Evolutionary conservation across 345 rosid genomes (phyloP), one percentile per base, ranked within the genome.

Genomic region (Pseudoturritis turrita): DNA sequence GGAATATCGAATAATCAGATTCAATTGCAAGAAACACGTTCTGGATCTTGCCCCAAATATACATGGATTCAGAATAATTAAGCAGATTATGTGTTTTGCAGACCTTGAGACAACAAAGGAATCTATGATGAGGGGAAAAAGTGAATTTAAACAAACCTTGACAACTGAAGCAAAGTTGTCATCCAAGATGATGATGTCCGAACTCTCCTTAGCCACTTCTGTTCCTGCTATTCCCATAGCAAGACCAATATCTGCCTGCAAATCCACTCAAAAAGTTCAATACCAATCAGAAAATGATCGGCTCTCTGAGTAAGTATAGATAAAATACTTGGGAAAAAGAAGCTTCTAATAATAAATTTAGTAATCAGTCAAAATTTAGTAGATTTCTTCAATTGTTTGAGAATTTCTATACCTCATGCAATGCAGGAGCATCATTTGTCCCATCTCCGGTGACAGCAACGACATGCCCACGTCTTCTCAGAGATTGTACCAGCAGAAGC

Each of bases 221-320:
- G 99, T 95, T 69, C 99, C 99, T 72, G 85, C 87, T 71, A 95
- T 95, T 69, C 99, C 99, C 99, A 95, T 95, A 28, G 99, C 89
- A 73, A 95, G 96, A 72, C 99, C 99, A 71, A 95, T 88, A 79
- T 95, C 98, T 7, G 99, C 99, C 99, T 95, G 87, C 10, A 66
- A 70, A 58, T 65, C 54, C 74, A 62, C 26, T 45, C 73, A 49
- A 49, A 51, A 35, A 25, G 6, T 37, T 21, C 23, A 47, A 45
- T 56, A 29, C 22, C 57, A 43, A 26, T 61, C 7, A 75, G 57
- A 68, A 51, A 47, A 18, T 14, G 37, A 28, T 17, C 1, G 2
- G 6, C 50, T 8, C 59, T 14, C 18, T 11, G 19, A n/a, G 13
- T 33, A 56, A 18, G 9, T 26, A 52, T 39, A 67, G 6, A 43